phyloP scores from a whole-genome alignment of 768 basidiomycete genomes.

The Crucibulum laeve region DNA sequence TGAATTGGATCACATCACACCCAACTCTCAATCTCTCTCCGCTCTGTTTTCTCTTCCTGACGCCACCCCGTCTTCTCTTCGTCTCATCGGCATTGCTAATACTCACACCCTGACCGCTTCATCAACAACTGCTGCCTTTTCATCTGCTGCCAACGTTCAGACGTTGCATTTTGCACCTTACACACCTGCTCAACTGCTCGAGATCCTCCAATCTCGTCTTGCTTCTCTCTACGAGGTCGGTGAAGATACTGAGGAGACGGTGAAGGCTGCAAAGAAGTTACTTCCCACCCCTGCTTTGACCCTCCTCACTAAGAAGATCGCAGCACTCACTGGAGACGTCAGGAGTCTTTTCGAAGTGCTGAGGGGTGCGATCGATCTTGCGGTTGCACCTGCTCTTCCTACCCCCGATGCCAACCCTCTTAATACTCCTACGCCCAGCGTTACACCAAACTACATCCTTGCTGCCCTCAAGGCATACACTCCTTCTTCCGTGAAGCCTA shows the following conservation, averaged over 20 bases:
- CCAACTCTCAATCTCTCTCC: conserved; percentile 51
- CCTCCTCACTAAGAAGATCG: conserved; percentile 76
- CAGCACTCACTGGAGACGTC: conserved; percentile 80
- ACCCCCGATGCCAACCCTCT: conserved; percentile 28
- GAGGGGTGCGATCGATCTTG: conserved; percentile 73
- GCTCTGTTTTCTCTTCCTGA: conserved; percentile 69
- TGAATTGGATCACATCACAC: conserved; percentile 80
- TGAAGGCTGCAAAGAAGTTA: conserved; percentile 41
- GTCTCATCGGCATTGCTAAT: conserved; percentile 84
- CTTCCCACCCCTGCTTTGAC: conserved; percentile 61
- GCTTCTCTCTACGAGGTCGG: conserved; percentile 38
- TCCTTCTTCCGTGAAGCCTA: conserved; percentile 31
- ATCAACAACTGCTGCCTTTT: conserved; percentile 26
- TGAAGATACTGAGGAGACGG: conserved; percentile 20
- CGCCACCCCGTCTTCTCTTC: conserved; percentile 44
- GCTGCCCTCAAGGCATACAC: conserved; percentile 72
- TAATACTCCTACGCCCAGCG: conserved; percentile 31
- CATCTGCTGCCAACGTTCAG: conserved; percentile 37
- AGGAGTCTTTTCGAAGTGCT: conserved; percentile 77
- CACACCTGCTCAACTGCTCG: conserved; percentile 62
- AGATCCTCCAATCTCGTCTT: conserved; percentile 65
- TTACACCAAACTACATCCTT: conserved; percentile 68
- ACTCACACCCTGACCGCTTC: conserved; percentile 78
- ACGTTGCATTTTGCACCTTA: conserved; percentile 85
- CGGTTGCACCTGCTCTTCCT: conserved; percentile 27